Base-by-base conservation (phyloP, 1,284 basidiomycete species). In the Grifola frondosa region DNA sequence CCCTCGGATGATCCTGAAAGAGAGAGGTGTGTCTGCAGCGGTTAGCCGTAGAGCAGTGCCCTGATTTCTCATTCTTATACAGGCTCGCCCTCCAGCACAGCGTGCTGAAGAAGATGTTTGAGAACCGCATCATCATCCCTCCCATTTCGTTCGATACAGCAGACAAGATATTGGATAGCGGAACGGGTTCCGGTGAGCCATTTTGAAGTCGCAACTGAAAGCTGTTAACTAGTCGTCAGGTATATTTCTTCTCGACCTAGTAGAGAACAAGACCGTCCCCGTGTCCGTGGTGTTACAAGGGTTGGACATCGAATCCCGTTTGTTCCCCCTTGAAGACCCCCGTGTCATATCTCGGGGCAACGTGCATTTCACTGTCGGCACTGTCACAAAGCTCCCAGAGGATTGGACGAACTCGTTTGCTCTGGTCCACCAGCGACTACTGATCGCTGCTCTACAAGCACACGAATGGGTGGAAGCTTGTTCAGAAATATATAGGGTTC, bases 341-440 rank as follows among this genome's bases (percentile, higher is more conserved):
- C 25, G 15, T 6, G 24, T 49, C 12, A n/a, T 42, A 28, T 20
- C 52, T 40, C 22, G 44, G 16, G 34, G 46, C 12, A 59, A 63
- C 44, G 40, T 57, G 28, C 20, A 53, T 13, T 57, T 64, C 38
- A n/a, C 40, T 21, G 31, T 46, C 23, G 50, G 42, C 3, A 55
- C 54, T 5, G 47, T 56, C 25, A 51, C 49, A 2, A 22, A 44
- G 8, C 50, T 64, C 2, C 62, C 62, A 8, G 12, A 23, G 1
- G 54, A 53, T 1, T 62, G 59, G 62, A 41, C 33, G 11, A 37
- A 50, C 52, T 48, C 30, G 5, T 63, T 63, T 46, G 44, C 46
- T 16, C 50, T 65, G 16, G 49, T 62, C 22, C 52, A 63, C 48
- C 62, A 63, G 38, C 54, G 62, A 5, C 56, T 63, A 30, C 53